Base-by-base conservation (phyloP, 2,329 filamentous ascomycete species). In the Parafenestella ontariensis region DNA sequence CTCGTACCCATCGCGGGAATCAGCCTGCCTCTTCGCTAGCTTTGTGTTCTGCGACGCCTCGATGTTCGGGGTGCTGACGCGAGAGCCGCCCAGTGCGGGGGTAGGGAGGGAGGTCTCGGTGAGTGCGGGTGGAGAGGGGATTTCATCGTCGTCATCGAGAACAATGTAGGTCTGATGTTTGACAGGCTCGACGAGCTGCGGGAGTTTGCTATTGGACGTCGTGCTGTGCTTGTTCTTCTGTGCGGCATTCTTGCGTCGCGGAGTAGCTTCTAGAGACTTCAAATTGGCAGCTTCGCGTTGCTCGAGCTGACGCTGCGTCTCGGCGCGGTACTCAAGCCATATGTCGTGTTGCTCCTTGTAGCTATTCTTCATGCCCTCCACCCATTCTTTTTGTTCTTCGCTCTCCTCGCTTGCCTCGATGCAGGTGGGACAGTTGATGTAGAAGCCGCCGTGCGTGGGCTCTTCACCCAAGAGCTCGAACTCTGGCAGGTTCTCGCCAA, bases 401-500 rank as follows among this genome's bases (percentile, higher is more conserved):
- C 64, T 59, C 13, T 68, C 60, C 3, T 61, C 49, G 2, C 46
- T 51, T 0, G 37, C 6, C 2, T 68, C 57, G 1, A 65, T 49
- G 55, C 83, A 86, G 11, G 61, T 58, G 0, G 75, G 71, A 57
- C 83, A 87, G 36, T 81, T 77, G 49, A 87, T 75, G 59, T 81
- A 86, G 68, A 81, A 86, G 0, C 80, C 81, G 24, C 81, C 77
- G 0, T 64, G 54, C 2, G 74, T 70, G 3, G 75, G 68, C 0
- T 66, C 68, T 50, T 81, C 83, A 0, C 76, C 77, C 1, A 85
- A 70, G n/a, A 81, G 58, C 50, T 85, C 78, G 47, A 81, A 83
- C 61, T 86, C 83, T 1, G 78, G 76, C 0, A 86, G 69, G 13
- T 77, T 80, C 21, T 83, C 78, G 9, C 82, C 84, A 11, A 87